These are phyloP conservation scores for Entomortierella beljakovae DNA, from an alignment of 192 early-diverging fungal genomes.

Conservation along the genomic window DNA sequence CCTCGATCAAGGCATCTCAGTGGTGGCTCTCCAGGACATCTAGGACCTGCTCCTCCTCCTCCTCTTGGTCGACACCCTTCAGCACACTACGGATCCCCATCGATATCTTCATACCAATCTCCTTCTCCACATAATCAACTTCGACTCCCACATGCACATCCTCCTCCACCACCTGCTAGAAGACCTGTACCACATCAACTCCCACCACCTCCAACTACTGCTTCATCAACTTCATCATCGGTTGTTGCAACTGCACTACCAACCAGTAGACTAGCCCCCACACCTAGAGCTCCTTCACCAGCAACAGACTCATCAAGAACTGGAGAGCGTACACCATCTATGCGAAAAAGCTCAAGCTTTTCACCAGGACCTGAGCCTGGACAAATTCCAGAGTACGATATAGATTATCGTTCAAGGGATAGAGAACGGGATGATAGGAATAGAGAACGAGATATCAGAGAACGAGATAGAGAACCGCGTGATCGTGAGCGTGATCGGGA, in stretches of 20 bases:
- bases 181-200: conserved; percentile 41
- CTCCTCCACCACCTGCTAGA: conserved; percentile 46
- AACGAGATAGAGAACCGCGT: conserved; percentile 17
- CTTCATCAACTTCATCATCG: conserved; percentile 20
- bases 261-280: neutral
- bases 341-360: conserved; percentile 4
- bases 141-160: conserved; percentile 47
- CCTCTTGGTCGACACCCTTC: conserved; percentile 22
- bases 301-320: conserved; percentile 4
- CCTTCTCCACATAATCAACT: conserved; percentile 52
- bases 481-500: conserved; percentile 32
- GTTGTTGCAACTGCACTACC: too few species aligned
- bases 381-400: conserved; percentile 50
- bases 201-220: conserved; percentile 22
- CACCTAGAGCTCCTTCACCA: conserved; percentile 21
- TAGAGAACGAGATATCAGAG: conserved; percentile 24
- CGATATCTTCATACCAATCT: conserved; percentile 35
- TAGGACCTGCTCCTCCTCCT: conserved; percentile 24
- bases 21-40: conserved; percentile 34
- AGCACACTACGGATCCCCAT: conserved; percentile 33
- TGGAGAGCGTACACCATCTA: neutral
- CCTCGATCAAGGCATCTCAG: conserved; percentile 48
- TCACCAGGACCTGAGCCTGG: conserved; percentile 41
- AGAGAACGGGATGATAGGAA: conserved; percentile 28
- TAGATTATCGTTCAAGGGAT: conserved; percentile 32